Evolutionary conservation across 2,329 filamentous ascomycete genomes (phyloP).

Genomic region (Alternaria panax): DNA sequence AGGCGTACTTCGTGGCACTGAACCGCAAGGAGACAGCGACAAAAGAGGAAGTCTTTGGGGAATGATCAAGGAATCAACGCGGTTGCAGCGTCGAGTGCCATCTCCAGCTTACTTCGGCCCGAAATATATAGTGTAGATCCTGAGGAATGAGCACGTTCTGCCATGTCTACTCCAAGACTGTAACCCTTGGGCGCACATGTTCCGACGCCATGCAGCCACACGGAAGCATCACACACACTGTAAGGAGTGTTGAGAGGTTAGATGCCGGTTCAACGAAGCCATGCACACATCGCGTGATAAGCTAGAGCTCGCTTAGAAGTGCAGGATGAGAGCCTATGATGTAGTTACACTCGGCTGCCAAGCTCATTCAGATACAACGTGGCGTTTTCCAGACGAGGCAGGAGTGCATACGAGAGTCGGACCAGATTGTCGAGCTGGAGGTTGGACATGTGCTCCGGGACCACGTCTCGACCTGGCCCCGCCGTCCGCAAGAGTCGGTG

Average conservation of each 20-base stretch:
- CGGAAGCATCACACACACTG: conserved; percentile 19
- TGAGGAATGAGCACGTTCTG: neutral
- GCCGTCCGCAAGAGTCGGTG: neutral
- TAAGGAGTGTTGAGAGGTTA: conserved; percentile 19
- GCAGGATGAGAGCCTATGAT: conserved; percentile 21
- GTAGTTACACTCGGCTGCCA: conserved; percentile 22
- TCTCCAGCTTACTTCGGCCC: conserved; percentile 6
- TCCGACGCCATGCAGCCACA: conserved; percentile 25
- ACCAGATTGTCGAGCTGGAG: neutral
- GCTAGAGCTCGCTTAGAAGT: conserved; percentile 26
- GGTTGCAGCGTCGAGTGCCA: neutral
- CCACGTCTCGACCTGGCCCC: neutral
- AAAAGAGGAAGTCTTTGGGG: conserved; percentile 56
- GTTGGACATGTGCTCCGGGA: neutral
- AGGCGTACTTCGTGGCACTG: conserved; percentile 85
- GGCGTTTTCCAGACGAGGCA: conserved; percentile 1
- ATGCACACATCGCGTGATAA: conserved; percentile 21
- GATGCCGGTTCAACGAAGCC: conserved; percentile 7
- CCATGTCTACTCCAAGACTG: neutral
- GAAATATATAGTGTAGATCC: neutral
- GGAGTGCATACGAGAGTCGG: neutral
- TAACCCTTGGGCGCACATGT: neutral
- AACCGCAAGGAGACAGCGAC: conserved; percentile 65
- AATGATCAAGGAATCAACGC: conserved; percentile 19
- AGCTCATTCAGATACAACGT: conserved; percentile 2